These are phyloP conservation scores for Balamuthia mandrillaris DNA, from an alignment of 208 protist genomes.

Conservation along the genomic window DNA sequence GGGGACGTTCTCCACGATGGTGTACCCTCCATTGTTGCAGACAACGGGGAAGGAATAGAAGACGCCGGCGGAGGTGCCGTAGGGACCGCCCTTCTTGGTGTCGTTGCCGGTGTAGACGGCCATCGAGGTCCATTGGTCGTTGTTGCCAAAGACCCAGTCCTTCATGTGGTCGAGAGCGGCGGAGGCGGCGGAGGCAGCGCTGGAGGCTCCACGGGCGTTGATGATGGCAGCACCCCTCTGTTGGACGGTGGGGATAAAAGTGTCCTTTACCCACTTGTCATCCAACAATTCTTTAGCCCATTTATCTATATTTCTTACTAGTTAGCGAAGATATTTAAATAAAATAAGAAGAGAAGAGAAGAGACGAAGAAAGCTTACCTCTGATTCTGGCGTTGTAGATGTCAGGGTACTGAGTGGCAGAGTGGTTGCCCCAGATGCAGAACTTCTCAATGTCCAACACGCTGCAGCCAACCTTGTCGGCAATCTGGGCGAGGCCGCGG, in stretches of 20 bases:
- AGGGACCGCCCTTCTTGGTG: constrained; percentile 43
- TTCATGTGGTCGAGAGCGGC: constrained; percentile 70
- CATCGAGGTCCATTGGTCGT: constrained; percentile 35
- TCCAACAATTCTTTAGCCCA: constrained; percentile 69
- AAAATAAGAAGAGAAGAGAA: no score
- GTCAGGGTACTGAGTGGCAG: constrained; percentile 83
- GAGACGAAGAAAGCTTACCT: background rate
- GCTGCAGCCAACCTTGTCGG: constrained; percentile 54
- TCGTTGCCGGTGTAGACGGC: constrained; percentile 28
- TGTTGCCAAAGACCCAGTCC: constrained; percentile 74
- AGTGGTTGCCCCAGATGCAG: constrained; percentile 96
- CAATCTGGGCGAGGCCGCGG: constrained; percentile 64
- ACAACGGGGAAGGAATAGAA: constrained; percentile 47
- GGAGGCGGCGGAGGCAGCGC: constrained; percentile 87
- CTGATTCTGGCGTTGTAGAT: constrained; percentile 74
- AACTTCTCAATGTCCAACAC: constrained; percentile 81
- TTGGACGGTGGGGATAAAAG: constrained; percentile 83
- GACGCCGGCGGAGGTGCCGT: constrained; percentile 37
- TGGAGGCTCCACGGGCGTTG: constrained; percentile 75
- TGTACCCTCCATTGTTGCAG: constrained; percentile 27
- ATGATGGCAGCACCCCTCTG: constrained; percentile 84
- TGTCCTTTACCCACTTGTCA: constrained; percentile 72
- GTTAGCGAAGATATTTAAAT: background rate
- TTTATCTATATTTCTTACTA: constrained; percentile 31
- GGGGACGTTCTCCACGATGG: constrained; percentile 38